phyloP scores from a whole-genome alignment of 2,329 filamentous ascomycete genomes.

The Cucurbitaria berberidis region DNA sequence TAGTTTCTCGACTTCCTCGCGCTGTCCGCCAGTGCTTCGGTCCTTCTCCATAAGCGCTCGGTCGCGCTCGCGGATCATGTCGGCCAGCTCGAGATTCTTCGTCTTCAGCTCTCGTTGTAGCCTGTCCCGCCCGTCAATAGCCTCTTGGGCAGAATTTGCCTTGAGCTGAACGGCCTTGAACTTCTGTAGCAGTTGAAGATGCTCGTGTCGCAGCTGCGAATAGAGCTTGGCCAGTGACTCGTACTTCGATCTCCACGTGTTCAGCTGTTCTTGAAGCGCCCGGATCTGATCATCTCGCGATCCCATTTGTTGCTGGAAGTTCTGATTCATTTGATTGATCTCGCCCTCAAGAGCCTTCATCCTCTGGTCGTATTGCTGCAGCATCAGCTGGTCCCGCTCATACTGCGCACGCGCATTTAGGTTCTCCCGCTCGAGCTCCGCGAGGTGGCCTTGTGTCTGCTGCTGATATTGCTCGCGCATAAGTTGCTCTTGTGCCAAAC shows the following conservation, averaged over 20 bases:
- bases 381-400: conserved; percentile 94
- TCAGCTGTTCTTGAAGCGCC: conserved; percentile 93
- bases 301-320: conserved; percentile 80
- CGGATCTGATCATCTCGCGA: conserved; percentile 96
- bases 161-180: conserved; percentile 97
- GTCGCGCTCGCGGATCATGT: conserved; percentile 98
- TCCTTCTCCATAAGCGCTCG: conserved; percentile 93
- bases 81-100: conserved; percentile 97
- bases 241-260: conserved; percentile 97
- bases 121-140: conserved; percentile 92
- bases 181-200: conserved; percentile 91
- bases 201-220: conserved; percentile 92
- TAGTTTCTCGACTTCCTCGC: conserved; percentile 92
- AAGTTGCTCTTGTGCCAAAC: conserved; percentile 87
- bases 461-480: conserved; percentile 87
- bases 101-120: conserved; percentile 98
- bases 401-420: conserved; percentile 93
- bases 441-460: conserved; percentile 94
- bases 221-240: conserved; percentile 96
- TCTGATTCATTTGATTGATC: conserved; percentile 79
- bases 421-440: conserved; percentile 94
- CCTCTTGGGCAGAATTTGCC: conserved; percentile 94
- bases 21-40: conserved; percentile 80
- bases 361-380: conserved; percentile 92
- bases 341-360: conserved; percentile 93